phyloP scores from a whole-genome alignment of 176 grass and related monocot species.

The Oryza meridionalis region DNA sequence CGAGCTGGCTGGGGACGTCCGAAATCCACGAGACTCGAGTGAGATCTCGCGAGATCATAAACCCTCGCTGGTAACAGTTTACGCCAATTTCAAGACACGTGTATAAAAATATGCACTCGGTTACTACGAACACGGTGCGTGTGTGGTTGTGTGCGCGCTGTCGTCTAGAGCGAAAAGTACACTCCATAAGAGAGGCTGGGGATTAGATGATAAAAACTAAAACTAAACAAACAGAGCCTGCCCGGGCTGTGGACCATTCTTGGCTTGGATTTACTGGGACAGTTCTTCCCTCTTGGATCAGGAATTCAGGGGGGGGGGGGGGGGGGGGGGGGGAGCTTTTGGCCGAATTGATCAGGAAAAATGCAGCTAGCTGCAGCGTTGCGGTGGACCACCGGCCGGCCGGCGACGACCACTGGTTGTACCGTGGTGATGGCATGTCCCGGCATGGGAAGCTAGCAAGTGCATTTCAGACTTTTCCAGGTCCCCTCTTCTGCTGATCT shows the following conservation, averaged over 20 bases:
- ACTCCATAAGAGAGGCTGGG: too few relatives aligned
- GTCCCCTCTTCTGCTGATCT: not conserved
- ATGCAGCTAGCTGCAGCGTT: not conserved
- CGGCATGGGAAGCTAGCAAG: not conserved
- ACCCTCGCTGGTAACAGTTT: too few relatives aligned
- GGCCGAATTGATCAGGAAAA: not conserved
- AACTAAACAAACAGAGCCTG: not conserved
- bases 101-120: too few relatives aligned
- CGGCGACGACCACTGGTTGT: not conserved
- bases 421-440: not conserved
- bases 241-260: not conserved
- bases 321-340: not conserved
- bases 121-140: too few relatives aligned
- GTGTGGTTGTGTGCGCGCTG: too few relatives aligned
- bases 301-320: not conserved
- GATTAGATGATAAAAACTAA: not conserved
- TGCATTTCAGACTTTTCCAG: not conserved
- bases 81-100: too few relatives aligned
- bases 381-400: too few relatives aligned
- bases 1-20: too few relatives aligned
- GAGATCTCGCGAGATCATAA: too few relatives aligned
- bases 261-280: constrained; percentile 25
- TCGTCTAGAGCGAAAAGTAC: too few relatives aligned
- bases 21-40: too few relatives aligned
- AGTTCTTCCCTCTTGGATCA: constrained; percentile 18